Evolutionary conservation across 169 alveolate species (phyloP), one percentile per base, ranked within the genome.

Genomic region (Eimeria acervulina): DNA sequence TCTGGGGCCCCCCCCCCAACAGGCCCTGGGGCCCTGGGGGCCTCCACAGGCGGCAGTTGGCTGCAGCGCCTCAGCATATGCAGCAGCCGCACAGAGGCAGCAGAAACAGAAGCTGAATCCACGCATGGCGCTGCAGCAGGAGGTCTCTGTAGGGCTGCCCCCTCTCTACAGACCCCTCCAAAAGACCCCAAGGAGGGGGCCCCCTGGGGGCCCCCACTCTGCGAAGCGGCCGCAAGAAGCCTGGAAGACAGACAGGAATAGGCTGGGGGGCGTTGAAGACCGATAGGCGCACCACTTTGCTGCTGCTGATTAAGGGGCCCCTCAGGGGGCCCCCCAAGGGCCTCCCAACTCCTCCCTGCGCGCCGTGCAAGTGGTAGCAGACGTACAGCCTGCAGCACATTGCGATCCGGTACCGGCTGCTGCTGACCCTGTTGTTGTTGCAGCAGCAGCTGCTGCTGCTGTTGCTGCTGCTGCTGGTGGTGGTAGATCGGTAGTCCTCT

Each of bases 391-490:
- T 55, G 66, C 66, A 55, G 66, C 66, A 55, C 66, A 19, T 23
- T 55, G 66, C 26, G 66, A 55, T 55, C 66, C 66, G 26, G 66
- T 13, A 55, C 66, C 15, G 66, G 5, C 66, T 76, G 88, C 61
- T 76, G 88, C 28, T 31, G 61, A 6, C 12, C 23, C 28, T 76
- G 88, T 61, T 36, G 88, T 28, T 76, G 88, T 61, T 36, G 88
- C 61, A 36, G 47, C 28, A 36, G 88, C 28, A 36, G 88, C 61
- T 38, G 88, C 61, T 36, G 88, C 61, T 36, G 47, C 55, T 36
- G 47, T 38, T 76, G 88, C 47, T 40, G 88, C 88, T 76, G 88
- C 88, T 76, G 88, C 85, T 74, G 85, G 47, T 74, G 85, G 28
- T 26, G 40, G 55, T 5, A 47, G 81, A n/a, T 13, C 2, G 81